Evolutionary conservation across 352 stramenopile species (phyloP).

Genomic region (Globisporangium cystogenes): DNA sequence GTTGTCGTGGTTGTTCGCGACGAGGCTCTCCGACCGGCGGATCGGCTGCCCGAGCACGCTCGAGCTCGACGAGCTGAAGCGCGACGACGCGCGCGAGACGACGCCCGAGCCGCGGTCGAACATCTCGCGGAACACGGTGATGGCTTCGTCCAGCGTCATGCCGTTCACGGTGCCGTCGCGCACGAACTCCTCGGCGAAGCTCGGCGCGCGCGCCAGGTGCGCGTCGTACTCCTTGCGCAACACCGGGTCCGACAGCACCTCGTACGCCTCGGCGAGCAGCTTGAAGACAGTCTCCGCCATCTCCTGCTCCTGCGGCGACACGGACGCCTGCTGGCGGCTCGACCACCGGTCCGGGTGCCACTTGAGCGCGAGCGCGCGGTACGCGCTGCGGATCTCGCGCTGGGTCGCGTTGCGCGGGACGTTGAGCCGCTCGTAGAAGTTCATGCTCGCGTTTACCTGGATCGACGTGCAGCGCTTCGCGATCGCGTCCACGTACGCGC

Average conservation of each 20-base stretch:
- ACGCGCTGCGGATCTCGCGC: conserved; percentile 64
- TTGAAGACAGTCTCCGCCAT: conserved; percentile 81
- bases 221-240: conserved; percentile 60
- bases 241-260: conserved; percentile 65
- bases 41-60: conserved; percentile 58
- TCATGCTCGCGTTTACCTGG: conserved; percentile 78
- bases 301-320: conserved; percentile 46
- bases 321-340: conserved; percentile 7
- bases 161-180: conserved; percentile 71
- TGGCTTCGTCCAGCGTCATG: conserved; percentile 82
- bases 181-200: conserved; percentile 70
- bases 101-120: conserved; percentile 55
- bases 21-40: conserved; percentile 26
- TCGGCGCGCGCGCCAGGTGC: conserved; percentile 39
- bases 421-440: conserved; percentile 82
- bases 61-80: conserved; percentile 65
- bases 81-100: conserved; percentile 51
- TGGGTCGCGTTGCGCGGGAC: conserved; percentile 56
- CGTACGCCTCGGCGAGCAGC: conserved; percentile 77
- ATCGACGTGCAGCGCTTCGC: conserved; percentile 71
- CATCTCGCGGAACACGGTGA: conserved; percentile 72
- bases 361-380: conserved; percentile 74
- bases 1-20: conserved; percentile 83
- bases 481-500: conserved; percentile 66
- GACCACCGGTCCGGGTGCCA: conserved; percentile 85